Conservation (phyloP, 495 filamentous ascomycete species). For the Aspergillus indologenus region DNA sequence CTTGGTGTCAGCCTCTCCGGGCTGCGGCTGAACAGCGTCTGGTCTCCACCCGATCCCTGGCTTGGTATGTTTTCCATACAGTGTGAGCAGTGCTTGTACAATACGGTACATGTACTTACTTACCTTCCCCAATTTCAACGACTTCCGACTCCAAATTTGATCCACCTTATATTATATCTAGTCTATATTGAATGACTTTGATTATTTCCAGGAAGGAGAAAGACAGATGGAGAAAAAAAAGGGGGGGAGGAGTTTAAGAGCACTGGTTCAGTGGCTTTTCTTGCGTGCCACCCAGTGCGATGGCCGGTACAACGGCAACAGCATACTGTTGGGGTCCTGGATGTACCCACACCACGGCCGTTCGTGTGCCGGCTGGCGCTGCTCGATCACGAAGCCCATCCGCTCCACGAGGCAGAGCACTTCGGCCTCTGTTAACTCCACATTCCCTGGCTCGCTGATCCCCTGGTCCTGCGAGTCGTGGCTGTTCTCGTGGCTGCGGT, state of each 20-base stretch:
- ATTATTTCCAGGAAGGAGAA: neutral
- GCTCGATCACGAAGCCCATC: conserved; percentile 73
- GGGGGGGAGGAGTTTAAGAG: too few species aligned
- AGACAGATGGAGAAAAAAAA: neutral
- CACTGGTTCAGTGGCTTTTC: conserved; percentile 11
- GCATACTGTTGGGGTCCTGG: conserved; percentile 77
- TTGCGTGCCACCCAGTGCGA: conserved; percentile 86
- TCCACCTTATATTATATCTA: neutral
- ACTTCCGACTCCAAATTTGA: neutral
- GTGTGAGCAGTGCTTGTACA: too few species aligned
- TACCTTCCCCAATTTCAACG: conserved; percentile 7
- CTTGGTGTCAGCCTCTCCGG: too few species aligned
- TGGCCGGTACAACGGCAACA: conserved; percentile 73
- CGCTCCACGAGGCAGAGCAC: conserved; percentile 70
- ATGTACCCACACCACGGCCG: conserved; percentile 72
- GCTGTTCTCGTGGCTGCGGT: conserved; percentile 29
- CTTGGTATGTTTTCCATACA: neutral
- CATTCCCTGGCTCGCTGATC: conserved; percentile 75
- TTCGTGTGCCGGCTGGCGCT: conserved; percentile 37
- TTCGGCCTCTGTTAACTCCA: conserved; percentile 87
- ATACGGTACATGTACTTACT: too few species aligned
- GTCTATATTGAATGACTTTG: neutral
- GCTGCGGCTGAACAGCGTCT: conserved; percentile 21
- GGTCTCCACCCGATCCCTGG: conserved; percentile 5
- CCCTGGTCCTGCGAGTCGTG: conserved; percentile 34